Percentiles rank a stretch among this genome's conserved stretches.
Conservation (phyloP, 2,329 filamentous ascomycete genomes). For the Microdochium bolleyi region DNA sequence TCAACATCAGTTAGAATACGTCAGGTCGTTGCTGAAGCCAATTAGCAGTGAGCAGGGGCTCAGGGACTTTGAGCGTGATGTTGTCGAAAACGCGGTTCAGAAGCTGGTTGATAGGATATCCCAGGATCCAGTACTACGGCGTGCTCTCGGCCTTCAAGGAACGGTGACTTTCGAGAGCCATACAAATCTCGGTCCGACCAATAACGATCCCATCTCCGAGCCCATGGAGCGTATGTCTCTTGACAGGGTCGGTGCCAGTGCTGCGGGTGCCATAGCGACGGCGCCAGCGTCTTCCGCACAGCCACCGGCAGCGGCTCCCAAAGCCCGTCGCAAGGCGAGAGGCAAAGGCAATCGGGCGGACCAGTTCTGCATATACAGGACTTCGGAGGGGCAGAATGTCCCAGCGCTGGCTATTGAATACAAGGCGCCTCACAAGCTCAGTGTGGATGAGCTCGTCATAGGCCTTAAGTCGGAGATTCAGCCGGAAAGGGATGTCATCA, state of each 20-base stretch:
- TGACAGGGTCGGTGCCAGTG: conserved; percentile 2
- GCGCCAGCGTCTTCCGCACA: neutral
- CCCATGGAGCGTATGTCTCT: conserved; percentile 1
- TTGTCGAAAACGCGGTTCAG: conserved; percentile 25
- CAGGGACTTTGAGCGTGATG: conserved; percentile 21
- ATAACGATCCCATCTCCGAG: conserved; percentile 17
- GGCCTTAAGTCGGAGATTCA: conserved; percentile 25
- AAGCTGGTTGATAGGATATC: conserved; percentile 19
- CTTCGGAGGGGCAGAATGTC: too few relatives aligned
- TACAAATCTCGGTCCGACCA: too few relatives aligned
- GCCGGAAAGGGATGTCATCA: conserved; percentile 22
- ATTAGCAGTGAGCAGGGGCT: conserved; percentile 25
- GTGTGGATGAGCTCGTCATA: conserved; percentile 18
- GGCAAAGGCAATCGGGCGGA: conserved; percentile 21
- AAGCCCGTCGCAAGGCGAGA: conserved; percentile 7
- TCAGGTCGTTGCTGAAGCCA: too few relatives aligned
- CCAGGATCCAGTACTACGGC: conserved; percentile 16
- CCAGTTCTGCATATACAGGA: too few relatives aligned
- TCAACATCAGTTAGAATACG: conserved; percentile 22
- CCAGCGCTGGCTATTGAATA: too few relatives aligned
- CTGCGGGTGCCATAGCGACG: neutral
- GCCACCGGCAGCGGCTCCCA: conserved; percentile 3
- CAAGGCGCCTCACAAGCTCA: too few relatives aligned
- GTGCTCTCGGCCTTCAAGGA: conserved; percentile 21
- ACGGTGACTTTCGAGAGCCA: too few relatives aligned